These are phyloP conservation scores for Persicaria tinctoria DNA, from an alignment of 148 eudicot species.

Conservation along the genomic window DNA sequence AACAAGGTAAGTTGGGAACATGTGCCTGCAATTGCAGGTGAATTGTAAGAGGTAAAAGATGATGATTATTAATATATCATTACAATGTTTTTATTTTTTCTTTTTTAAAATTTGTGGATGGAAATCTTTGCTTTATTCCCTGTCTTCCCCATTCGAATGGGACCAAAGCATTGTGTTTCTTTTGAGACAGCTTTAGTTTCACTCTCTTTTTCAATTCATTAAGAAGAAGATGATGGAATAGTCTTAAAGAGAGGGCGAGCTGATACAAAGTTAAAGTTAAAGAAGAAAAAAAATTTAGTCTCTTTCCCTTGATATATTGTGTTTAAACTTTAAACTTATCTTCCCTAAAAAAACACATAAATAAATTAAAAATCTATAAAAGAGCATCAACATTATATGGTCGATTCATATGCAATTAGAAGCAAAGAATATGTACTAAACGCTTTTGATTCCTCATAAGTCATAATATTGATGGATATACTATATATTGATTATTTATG, in stretches of 20 bases:
- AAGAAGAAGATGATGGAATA: constrained; percentile 46
- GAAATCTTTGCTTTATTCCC: constrained; percentile 14
- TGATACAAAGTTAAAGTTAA: constrained; percentile 50
- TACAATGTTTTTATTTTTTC: constrained; percentile 29
- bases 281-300: background rate
- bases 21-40: constrained; percentile 57
- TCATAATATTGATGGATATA: too few relatives aligned
- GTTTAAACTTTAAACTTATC: background rate
- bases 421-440: too few relatives aligned
- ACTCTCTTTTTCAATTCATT: constrained; percentile 14
- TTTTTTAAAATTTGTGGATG: constrained; percentile 21
- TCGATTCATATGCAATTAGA: too few relatives aligned
- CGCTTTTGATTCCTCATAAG: too few relatives aligned
- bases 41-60: constrained; percentile 38
- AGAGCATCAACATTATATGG: too few relatives aligned
- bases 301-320: background rate
- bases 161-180: constrained; percentile 30
- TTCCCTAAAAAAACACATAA: background rate
- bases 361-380: too few relatives aligned
- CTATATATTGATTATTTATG: too few relatives aligned
- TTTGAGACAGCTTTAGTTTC: constrained; percentile 17
- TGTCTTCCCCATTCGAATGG: constrained; percentile 22
- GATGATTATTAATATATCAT: constrained; percentile 69
- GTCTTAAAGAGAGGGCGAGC: constrained; percentile 61
- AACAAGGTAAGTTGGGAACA: constrained; percentile 35